phyloP scores from a whole-genome alignment of 1,284 basidiomycete species.

The Phlebopus sp. region DNA sequence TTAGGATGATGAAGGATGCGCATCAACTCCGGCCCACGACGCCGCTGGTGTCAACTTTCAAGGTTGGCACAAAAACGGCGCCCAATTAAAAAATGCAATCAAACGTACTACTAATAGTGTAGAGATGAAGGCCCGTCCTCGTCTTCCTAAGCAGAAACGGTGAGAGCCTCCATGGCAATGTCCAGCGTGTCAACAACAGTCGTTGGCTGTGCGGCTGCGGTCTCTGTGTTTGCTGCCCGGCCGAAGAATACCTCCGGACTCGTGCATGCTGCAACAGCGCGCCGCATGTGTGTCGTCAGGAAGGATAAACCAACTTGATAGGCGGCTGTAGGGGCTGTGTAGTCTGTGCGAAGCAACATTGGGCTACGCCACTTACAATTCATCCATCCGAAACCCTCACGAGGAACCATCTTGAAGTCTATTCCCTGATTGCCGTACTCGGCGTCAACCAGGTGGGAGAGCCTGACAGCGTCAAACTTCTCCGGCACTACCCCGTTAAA shows the following conservation, averaged over 20 bases:
- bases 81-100: too few relatives aligned
- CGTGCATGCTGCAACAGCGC: slow-evolving; percentile 90
- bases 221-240: slow-evolving; percentile 37
- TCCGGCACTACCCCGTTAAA: slow-evolving; percentile 98
- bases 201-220: slow-evolving; percentile 37
- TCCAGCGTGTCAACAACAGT: slow-evolving; percentile 60
- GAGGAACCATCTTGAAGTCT: slow-evolving; percentile 94
- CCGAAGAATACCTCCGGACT: slow-evolving; percentile 90
- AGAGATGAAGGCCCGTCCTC: not conserved
- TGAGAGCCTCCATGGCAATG: slow-evolving; percentile 65
- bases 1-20: not conserved
- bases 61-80: too few relatives aligned
- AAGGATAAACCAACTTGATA: slow-evolving; percentile 96
- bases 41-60: too few relatives aligned
- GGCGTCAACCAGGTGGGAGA: slow-evolving; percentile 94
- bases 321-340: slow-evolving; percentile 54
- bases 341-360: slow-evolving; percentile 22
- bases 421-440: slow-evolving; percentile 99
- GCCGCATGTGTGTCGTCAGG: slow-evolving; percentile 89
- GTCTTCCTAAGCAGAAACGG: slow-evolving; percentile 14
- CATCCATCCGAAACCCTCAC: slow-evolving; percentile 98
- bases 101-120: not conserved
- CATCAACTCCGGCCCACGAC: not conserved
- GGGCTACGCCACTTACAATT: slow-evolving; percentile 54
- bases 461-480: slow-evolving; percentile 96